Evolutionary conservation across 2,329 filamentous ascomycete species (phyloP).

Genomic region (Madurella mycetomatis): DNA sequence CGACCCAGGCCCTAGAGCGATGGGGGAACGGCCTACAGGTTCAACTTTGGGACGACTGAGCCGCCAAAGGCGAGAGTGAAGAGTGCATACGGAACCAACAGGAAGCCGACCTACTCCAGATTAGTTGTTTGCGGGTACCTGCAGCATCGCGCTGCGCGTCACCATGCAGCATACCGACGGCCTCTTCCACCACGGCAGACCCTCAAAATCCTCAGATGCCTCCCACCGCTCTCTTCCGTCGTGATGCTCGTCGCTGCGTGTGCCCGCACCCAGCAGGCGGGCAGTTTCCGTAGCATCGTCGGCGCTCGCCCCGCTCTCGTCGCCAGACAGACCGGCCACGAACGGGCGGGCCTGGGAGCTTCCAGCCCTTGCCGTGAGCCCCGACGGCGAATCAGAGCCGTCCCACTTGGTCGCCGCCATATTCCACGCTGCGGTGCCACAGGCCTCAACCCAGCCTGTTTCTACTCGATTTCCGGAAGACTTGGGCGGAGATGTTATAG

Average conservation of each 20-base stretch:
- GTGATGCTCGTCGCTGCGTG: conserved; percentile 17
- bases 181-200: conserved; percentile 56
- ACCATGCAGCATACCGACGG: conserved; percentile 50
- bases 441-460: too few relatives aligned
- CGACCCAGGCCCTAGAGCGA: background rate
- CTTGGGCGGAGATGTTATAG: too few relatives aligned
- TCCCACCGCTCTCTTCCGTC: conserved; percentile 39
- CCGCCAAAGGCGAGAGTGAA: conserved; percentile 85
- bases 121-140: background rate
- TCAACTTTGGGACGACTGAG: conserved; percentile 78
- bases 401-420: too few relatives aligned
- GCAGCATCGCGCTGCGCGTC: background rate
- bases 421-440: too few relatives aligned
- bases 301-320: background rate
- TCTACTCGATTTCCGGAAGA: too few relatives aligned
- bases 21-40: conserved; percentile 52
- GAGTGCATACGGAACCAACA: conserved; percentile 73
- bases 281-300: conserved; percentile 16
- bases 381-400: too few relatives aligned
- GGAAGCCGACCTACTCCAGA: conserved; percentile 65
- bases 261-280: conserved; percentile 34
- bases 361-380: background rate
- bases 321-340: background rate
- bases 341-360: background rate
- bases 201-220: conserved; percentile 54